Percentiles rank a stretch among this genome's conserved stretches.
These are phyloP conservation scores for Narthecium ossifragum DNA, from an alignment of 106 monocot genomes.

Conservation along the genomic window DNA sequence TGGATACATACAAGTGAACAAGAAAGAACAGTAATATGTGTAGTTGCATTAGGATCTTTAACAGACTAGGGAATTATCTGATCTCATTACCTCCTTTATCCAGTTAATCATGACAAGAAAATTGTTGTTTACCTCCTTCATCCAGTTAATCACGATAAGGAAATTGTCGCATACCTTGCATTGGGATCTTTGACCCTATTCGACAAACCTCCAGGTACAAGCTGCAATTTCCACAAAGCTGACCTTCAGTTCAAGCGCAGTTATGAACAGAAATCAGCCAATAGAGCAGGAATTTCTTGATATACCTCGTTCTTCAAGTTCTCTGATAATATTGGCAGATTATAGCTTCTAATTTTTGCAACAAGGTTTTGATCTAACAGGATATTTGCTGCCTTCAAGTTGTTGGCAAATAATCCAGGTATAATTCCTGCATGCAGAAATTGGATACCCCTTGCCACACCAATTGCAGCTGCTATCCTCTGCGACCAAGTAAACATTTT, in stretches of 20 bases:
- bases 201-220: conserved; percentile 29
- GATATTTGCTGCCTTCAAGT: conserved; percentile 63
- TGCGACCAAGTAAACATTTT: conserved; percentile 76
- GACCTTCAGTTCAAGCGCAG: not conserved
- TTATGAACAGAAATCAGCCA: not conserved
- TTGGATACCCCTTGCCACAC: conserved; percentile 78
- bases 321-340: conserved; percentile 62
- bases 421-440: conserved; percentile 87
- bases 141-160: not conserved
- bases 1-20: no score
- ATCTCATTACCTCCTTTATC: no score
- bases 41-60: no score
- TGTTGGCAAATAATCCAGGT: conserved; percentile 76
- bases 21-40: not conserved
- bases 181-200: conserved; percentile 33
- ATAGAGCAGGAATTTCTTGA: no score
- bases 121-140: no score
- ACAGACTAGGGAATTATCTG: no score
- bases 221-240: conserved; percentile 25
- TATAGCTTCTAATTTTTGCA: conserved; percentile 89
- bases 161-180: conserved; percentile 31
- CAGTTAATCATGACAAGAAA: no score
- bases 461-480: conserved; percentile 76
- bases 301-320: conserved; percentile 49
- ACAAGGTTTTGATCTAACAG: conserved; percentile 82